A percentile compares a stretch with the other conserved stretches of the same genome.
These are phyloP conservation scores for Pelomyxa schiedti DNA, from an alignment of 78 protist genomes.

Conservation along the genomic window DNA sequence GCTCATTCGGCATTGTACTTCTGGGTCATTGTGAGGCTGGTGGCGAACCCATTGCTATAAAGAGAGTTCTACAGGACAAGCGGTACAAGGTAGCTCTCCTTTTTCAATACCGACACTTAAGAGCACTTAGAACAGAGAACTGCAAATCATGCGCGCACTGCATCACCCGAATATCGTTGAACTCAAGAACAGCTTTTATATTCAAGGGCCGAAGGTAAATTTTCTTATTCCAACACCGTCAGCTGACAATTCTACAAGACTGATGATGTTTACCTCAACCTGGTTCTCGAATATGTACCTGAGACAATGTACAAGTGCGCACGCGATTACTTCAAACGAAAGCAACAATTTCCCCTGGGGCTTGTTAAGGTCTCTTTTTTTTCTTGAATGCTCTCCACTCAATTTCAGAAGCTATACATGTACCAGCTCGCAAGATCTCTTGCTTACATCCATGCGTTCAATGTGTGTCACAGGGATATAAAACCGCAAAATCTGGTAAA, in stretches of 20 bases:
- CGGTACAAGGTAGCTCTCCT: too few relatives aligned
- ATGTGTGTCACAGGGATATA: slow-evolving; percentile 81
- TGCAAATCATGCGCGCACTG: slow-evolving; percentile 90
- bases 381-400: too few relatives aligned
- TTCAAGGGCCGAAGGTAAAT: too few relatives aligned
- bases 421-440: slow-evolving; percentile 90
- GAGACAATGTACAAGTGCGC: slow-evolving; percentile 81
- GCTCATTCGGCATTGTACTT: slow-evolving; percentile 97
- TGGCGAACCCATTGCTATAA: slow-evolving; percentile 91
- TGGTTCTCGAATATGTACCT: slow-evolving; percentile 97
- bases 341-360: slow-evolving; percentile 74
- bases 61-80: slow-evolving; percentile 95
- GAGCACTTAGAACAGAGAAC: slow-evolving; percentile 98
- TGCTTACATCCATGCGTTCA: slow-evolving; percentile 63
- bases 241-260: too few relatives aligned
- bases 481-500: slow-evolving; percentile 77
- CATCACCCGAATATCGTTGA: slow-evolving; percentile 85
- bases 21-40: slow-evolving; percentile 63
- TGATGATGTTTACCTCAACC: slow-evolving; percentile 92
- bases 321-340: slow-evolving; percentile 59
- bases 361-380: too few relatives aligned
- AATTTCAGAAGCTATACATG: slow-evolving; percentile 44
- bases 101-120: too few relatives aligned
- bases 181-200: slow-evolving; percentile 76
- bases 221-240: too few relatives aligned